phyloP scores from a whole-genome alignment of 805 yeast genomes.

The Metschnikowia henanensis region DNA sequence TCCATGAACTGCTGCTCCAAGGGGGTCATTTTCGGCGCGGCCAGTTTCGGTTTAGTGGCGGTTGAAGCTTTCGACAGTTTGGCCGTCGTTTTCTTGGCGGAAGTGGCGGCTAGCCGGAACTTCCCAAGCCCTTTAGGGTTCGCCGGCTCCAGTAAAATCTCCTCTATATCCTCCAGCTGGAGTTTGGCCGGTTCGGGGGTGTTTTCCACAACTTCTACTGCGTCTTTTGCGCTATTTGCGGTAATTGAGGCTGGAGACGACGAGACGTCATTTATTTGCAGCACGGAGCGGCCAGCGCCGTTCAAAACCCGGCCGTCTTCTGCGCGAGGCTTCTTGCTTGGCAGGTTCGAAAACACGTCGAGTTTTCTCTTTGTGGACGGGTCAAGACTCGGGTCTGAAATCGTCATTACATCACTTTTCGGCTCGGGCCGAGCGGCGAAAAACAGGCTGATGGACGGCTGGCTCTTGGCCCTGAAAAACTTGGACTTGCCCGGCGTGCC shows the following conservation, averaged over 20 bases:
- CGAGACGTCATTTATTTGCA: too few species aligned
- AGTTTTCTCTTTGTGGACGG: not conserved
- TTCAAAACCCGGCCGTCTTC: too few species aligned
- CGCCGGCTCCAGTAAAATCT: not conserved
- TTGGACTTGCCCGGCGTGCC: not conserved
- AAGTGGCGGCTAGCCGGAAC: not conserved
- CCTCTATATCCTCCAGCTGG: not conserved
- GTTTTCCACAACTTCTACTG: not conserved
- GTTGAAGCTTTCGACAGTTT: not conserved
- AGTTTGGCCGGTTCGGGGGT: too few species aligned
- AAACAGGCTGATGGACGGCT: conserved; percentile 16
- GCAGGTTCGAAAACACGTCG: not conserved
- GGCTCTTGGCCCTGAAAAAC: conserved; percentile 8
- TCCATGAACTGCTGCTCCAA: conserved; percentile 75
- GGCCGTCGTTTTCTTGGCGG: not conserved
- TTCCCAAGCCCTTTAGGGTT: too few species aligned
- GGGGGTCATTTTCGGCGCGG: conserved; percentile 48
- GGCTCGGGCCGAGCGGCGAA: conserved; percentile 7
- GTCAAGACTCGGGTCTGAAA: not conserved
- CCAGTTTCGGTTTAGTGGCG: not conserved
- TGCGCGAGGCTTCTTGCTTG: not conserved
- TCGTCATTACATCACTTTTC: not conserved
- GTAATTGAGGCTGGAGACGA: too few species aligned
- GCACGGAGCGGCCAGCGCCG: too few species aligned
- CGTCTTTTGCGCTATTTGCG: not conserved